Base-by-base conservation (phyloP, 176 grass and related monocot genomes). In the Musa troglodytarum region DNA sequence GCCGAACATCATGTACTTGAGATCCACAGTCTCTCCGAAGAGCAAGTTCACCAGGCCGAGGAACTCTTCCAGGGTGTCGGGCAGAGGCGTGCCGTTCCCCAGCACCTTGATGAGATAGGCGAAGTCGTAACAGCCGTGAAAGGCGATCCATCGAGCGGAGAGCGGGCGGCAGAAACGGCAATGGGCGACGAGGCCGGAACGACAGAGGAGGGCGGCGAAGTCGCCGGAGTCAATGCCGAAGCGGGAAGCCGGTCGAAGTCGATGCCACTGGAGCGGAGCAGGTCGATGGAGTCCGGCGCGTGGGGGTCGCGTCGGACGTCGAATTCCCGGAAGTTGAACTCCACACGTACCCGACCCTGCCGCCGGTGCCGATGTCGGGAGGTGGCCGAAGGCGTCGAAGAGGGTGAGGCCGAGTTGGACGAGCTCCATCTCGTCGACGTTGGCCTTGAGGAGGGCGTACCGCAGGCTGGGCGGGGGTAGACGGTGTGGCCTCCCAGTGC, bases 1-100 rank as follows among this genome's bases (percentile, higher is more conserved):
- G 13, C 0, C 0, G 61, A 65, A 62, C 79, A 83, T 2, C 67
- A 92, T 77, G 76, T 83, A 49, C 78, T 83, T 73, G 1, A 92
- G 63, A 71, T 92, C 89, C 11, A 85, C 1, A 0, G 0, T 49
- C 0, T 24, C n/a, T 8, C 19, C 54, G 8, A 85, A 1, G 8
- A 52, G 12, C 6, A 10, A 2, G 17, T 0, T 13, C 1, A 78
- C 68, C 0, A 75, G 49, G 73, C 10, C 16, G 57, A 79, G 17
- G 50, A 92, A 86, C 26, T 53, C 64, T 67, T 19, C n/a, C 56
- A 76, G 54, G n/a, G 9, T 11, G 23, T 1, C 1, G 17, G 85
- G 85, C 14, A 92, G 64, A 55, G 0, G 14, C 9, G 11, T 68
- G 10, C 79, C 65, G 2, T 3, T 9, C 34, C 7, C 11, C 69